Base-by-base conservation (phyloP, 2,329 filamentous ascomycete species). In the Colletotrichum tropicale region DNA sequence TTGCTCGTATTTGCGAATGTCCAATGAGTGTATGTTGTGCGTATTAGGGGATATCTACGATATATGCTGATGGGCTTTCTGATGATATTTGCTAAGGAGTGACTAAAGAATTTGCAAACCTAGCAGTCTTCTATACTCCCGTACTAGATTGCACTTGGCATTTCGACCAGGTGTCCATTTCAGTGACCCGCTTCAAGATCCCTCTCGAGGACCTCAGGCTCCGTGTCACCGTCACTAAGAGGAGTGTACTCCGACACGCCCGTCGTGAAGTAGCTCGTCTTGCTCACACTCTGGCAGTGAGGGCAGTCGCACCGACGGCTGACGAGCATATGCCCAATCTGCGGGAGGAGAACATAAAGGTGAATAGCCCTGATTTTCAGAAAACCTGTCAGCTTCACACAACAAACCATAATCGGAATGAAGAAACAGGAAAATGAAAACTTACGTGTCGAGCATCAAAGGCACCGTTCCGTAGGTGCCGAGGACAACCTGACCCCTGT, bases 331-430 rank as follows among this genome's bases (percentile, higher is more conserved):
- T 74, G 74, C 15, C 48, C 18, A 7, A 71, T 21, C 28, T 76
- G 70, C 9, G 69, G 56, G 67, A 88, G 86, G 13, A 86, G 88
- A 74, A 77, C 36, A 28, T 52, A 73, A 9, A 69, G 2, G 34
- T 77, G 76, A 21, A 77, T 68, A 24, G 62, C 74, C 9, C 76
- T 77, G 3, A 1, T 2, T 7, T 52, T 15, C 5, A 26, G 12
- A 26, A 21, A 1, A 5, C 5, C 10, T 1, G 62, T 72, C 15
- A 72, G 70, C 58, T n/a, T 9, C 7, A 4, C 24, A 24, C 10
- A 2, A 9, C n/a, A 12, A 2, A n/a, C 1, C 43, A n/a, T 13
- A 1, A 9, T 1, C 10, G 43, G n/a, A 1, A 48, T 6, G 8
- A 1, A 6, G 5, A 13, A 2, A 10, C 24, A 9, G 4, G 15